Base-by-base conservation (phyloP, 345 rosid genomes). In the Abelmoschus esculentus region DNA sequence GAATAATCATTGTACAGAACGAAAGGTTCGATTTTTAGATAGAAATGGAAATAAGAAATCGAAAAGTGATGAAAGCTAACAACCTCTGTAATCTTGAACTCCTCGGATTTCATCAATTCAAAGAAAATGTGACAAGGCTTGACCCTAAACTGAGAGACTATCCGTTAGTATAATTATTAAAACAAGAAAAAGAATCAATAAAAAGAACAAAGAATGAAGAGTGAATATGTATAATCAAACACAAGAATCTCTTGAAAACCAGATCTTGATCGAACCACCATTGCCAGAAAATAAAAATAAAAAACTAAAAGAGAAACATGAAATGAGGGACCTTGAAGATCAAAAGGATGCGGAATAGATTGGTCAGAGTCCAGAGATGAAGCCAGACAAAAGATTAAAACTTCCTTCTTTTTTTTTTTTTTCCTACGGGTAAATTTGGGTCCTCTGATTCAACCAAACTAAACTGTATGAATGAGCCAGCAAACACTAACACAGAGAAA, bases 221-320 rank as follows among this genome's bases (percentile, higher is more conserved):
- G 42, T 6, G 70, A 14, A 34, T 17, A 49, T 3, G 70, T 14
- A 38, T 40, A 28, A 50, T 15, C 59, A 40, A 18, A 50, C 36
- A 32, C 32, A 56, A 26, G 13, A 57, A 14, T 1, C 34, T 57
- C 61, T 38, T 11, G 36, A 56, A 69, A 55, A 53, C 6, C 53
- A 61, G 72, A 69, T 55, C 63, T 55, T 69, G 52, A 69, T 69
- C 62, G 34, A 18, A 5, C 72, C 19, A 13, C 14, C 32, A 55
- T 28, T 26, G 8, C n/a, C 52, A 3, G 14, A 19, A 54, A 53
- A 55, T n/a, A 22, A 22, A 22, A 22, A 22, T 13, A 54, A 53
- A 55, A 47, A 47, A 13, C 1, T 18, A 55, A 22, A 6, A 57
- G 14, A 55, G 15, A 11, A 47, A 47, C 15, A 4, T 12, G 9